Evolutionary conservation across 1,284 basidiomycete genomes (phyloP).

Genomic region (Agroathelia rolfsii): DNA sequence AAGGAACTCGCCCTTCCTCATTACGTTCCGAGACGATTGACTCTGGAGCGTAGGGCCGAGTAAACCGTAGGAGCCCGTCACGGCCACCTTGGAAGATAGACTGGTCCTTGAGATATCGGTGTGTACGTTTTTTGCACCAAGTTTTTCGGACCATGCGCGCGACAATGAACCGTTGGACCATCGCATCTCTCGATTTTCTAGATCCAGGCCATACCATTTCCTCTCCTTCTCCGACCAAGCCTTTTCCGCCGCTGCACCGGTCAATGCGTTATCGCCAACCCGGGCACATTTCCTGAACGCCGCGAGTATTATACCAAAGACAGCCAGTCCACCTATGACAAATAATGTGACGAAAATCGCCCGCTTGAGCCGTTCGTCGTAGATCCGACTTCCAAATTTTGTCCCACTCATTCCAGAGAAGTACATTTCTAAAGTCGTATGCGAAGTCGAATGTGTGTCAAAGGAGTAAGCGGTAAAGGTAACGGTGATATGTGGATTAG

Average conservation of each 20-base stretch:
- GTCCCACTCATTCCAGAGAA: constrained; percentile 25
- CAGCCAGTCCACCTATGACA: constrained; percentile 46
- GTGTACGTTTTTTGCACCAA: too few relatives aligned
- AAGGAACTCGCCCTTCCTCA: constrained; percentile 62
- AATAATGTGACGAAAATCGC: constrained; percentile 56
- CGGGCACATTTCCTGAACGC: constrained; percentile 41
- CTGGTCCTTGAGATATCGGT: too few relatives aligned
- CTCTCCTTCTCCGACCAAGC: constrained; percentile 54
- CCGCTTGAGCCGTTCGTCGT: too few relatives aligned
- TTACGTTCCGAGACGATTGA: too few relatives aligned
- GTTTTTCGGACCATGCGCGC: too few relatives aligned
- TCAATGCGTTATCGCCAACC: constrained; percentile 48
- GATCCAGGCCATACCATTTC: constrained; percentile 54
- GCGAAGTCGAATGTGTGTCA: constrained; percentile 62
- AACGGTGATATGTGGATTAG: constrained; percentile 38
- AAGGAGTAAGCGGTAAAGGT: constrained; percentile 58
- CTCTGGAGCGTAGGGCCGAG: too few relatives aligned
- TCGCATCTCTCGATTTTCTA: too few relatives aligned
- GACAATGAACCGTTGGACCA: too few relatives aligned
- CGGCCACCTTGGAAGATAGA: too few relatives aligned
- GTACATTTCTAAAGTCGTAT: constrained; percentile 46
- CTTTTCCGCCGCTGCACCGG: constrained; percentile 42
- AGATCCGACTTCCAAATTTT: too few relatives aligned
- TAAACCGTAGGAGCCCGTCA: too few relatives aligned
- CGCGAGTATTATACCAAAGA: constrained; percentile 46